Conservation (phyloP, 768 basidiomycete species). For the Cubamyces lactineus region DNA sequence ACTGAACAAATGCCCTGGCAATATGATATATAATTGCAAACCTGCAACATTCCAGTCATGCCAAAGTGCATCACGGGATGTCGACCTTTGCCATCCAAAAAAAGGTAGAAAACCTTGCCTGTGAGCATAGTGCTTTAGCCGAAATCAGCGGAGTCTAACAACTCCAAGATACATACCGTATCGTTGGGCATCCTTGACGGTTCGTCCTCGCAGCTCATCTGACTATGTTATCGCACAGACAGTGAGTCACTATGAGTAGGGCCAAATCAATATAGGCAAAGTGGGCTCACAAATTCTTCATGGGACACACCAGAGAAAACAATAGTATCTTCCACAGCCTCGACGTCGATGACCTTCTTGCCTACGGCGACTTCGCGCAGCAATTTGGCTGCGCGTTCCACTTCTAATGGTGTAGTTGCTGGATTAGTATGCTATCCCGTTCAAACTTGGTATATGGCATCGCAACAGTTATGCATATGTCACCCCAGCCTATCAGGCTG, state of each 20-base stretch:
- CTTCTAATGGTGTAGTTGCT: conserved; percentile 49
- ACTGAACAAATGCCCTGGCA: too few relatives aligned
- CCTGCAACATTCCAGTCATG: conserved; percentile 86
- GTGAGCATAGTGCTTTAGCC: neutral
- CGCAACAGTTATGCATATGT: conserved; percentile 8
- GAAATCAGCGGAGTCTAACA: too few relatives aligned
- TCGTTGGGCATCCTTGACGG: conserved; percentile 49
- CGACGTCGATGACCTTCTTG: conserved; percentile 57
- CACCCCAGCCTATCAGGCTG: neutral
- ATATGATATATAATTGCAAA: conserved; percentile 23
- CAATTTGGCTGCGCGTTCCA: conserved; percentile 65
- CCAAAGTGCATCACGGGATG: conserved; percentile 79
- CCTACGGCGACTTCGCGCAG: conserved; percentile 55
- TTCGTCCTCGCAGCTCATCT: conserved; percentile 54
- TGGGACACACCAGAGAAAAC: conserved; percentile 64
- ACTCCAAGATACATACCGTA: conserved; percentile 46
- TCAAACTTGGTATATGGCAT: too few relatives aligned
- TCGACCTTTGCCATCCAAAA: conserved; percentile 60
- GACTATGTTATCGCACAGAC: conserved; percentile 44
- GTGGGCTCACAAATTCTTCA: conserved; percentile 58
- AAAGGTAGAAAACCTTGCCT: conserved; percentile 73
- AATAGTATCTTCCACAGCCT: conserved; percentile 60
- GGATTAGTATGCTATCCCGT: neutral
- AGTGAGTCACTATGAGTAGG: conserved; percentile 3
- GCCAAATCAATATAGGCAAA: too few relatives aligned